Evolutionary conservation across 2,329 filamentous ascomycete species (phyloP), one percentile per base, ranked within the genome.

Genomic region (Hypoxylon sp.): DNA sequence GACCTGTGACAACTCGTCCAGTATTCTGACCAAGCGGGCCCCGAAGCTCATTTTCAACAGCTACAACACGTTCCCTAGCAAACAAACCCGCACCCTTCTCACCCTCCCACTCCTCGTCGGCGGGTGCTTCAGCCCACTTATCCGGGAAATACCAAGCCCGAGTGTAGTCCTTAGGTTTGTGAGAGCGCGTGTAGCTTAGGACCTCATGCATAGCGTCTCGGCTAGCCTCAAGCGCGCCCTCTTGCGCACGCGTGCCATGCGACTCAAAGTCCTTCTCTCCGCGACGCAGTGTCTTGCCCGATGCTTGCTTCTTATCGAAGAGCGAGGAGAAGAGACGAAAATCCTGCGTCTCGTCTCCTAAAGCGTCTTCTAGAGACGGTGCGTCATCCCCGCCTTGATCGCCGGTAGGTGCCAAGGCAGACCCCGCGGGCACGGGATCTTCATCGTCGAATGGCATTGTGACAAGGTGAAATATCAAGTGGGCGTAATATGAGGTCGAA

Each of bases 221-320:
- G 56, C 91, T 96, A 35, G 89, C 83, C 65, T 91, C 88, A 41
- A 99, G 84, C 6, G 87, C 83, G 48, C 82, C 80, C 59, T 87
- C 84, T 72, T 99, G 94, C 21, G 89, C 84, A 21, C 83, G 82
- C 2, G 94, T 97, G 36, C 90, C 89, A 72, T 97, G 91, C 19
- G 89, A 87, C 73, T 97, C 94, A 70, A 97, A 99, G 74, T 99
- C 94, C 72, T 99, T 99, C 70, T 96, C 91, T 54, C 94, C 94
- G 58, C 91, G 90, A 60, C 93, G 91, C 25, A 96, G 91, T 7
- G 92, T 81, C 62, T 84, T 83, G 40, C 77, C 71, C 6, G 79
- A 79, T 31, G 62, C 62, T 27, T 60, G 51, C 29, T 57, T 51
- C 65, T 81, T 81, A 54, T 74, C 69, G 56, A 79, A 77, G 56